Evolutionary conservation across 1,284 basidiomycete genomes (phyloP).

Genomic region (Malassezia japonica): DNA sequence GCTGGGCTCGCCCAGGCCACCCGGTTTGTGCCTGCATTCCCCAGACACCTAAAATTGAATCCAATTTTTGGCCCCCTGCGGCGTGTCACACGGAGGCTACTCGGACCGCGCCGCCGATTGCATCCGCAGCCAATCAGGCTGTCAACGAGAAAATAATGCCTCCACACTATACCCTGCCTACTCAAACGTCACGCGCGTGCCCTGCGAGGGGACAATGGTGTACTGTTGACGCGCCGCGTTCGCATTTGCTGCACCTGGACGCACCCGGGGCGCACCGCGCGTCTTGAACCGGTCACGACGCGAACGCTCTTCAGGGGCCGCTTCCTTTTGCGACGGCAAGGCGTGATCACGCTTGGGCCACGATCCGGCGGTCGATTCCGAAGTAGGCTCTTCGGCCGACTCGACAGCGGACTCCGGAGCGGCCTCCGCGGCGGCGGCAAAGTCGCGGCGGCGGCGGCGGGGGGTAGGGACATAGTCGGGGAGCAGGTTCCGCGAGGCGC

Average conservation of each 20-base stretch:
- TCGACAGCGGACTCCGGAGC: no score
- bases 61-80: no score
- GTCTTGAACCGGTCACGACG: neutral
- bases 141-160: no score
- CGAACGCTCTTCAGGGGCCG: no score
- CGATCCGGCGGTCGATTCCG: neutral
- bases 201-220: conserved; percentile 8
- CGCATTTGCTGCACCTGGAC: conserved; percentile 17
- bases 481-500: conserved; percentile 22
- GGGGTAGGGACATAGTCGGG: conserved; percentile 24
- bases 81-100: no score
- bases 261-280: conserved; percentile 24
- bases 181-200: conserved; percentile 16
- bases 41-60: no score
- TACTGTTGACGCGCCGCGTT: conserved; percentile 11
- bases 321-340: conserved; percentile 43
- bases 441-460: conserved; percentile 20
- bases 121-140: no score
- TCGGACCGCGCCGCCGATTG: no score
- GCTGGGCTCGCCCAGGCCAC: no score
- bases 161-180: no score
- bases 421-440: conserved; percentile 10
- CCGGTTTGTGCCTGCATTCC: no score
- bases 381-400: conserved; percentile 11
- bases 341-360: neutral